Evolutionary conservation across 441 rosid species (phyloP).

Genomic region (Jatropha multifida): DNA sequence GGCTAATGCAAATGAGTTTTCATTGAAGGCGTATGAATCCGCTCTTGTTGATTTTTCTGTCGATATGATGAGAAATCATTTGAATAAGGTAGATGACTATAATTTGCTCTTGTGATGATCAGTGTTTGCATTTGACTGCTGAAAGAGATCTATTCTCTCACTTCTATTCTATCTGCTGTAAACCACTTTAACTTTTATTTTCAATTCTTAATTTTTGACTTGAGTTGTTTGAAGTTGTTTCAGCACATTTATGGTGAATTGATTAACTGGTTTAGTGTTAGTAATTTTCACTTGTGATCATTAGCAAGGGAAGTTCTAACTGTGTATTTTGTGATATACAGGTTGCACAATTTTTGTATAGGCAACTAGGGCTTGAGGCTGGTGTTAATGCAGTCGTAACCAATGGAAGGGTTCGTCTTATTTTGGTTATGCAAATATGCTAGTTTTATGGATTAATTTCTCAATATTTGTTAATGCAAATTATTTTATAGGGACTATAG

Average conservation of each 20-base stretch:
- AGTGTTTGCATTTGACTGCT: slow-evolving; percentile 6
- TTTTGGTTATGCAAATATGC: neutral
- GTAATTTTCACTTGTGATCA: slow-evolving; percentile 20
- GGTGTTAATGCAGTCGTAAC: slow-evolving; percentile 79
- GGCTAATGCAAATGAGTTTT: slow-evolving; percentile 67
- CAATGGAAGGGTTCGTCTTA: slow-evolving; percentile 83
- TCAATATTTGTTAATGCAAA: neutral
- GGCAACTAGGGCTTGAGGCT: slow-evolving; percentile 66
- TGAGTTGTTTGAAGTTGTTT: neutral
- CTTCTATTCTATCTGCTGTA: neutral
- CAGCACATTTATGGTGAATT: neutral
- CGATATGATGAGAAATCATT: slow-evolving; percentile 43
- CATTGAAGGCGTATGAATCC: slow-evolving; percentile 59
- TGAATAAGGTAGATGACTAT: slow-evolving; percentile 58
- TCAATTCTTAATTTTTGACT: neutral
- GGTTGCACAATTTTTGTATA: slow-evolving; percentile 63
- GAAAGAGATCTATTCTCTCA: neutral
- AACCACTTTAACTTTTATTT: neutral
- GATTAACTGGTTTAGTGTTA: slow-evolving; percentile 13
- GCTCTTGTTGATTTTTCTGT: slow-evolving; percentile 47
- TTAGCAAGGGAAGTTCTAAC: slow-evolving; percentile 22
- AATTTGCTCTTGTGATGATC: slow-evolving; percentile 9
- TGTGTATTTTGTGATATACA: slow-evolving; percentile 36
- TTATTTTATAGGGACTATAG: neutral
- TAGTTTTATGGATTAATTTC: neutral